These are phyloP conservation scores for Naematelia encephala DNA, from an alignment of 768 basidiomycete species.

Conservation along the genomic window DNA sequence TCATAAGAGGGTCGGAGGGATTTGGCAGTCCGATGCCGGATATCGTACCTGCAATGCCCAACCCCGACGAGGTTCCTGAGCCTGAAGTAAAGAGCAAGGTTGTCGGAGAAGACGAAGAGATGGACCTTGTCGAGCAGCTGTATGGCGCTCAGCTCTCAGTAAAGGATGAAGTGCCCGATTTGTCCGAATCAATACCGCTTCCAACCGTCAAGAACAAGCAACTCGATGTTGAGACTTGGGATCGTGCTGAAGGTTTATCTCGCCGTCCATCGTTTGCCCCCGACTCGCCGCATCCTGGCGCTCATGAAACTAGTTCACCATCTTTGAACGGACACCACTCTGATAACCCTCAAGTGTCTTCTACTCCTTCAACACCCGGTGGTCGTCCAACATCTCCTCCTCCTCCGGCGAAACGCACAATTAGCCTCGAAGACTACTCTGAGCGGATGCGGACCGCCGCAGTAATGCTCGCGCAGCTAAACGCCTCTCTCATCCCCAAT, in stretches of 20 bases:
- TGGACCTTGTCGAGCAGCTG: slow-evolving; percentile 94
- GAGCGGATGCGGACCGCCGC: slow-evolving; percentile 98
- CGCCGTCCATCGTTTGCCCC: slow-evolving; percentile 9
- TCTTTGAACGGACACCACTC: neutral
- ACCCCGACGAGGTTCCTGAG: slow-evolving; percentile 4
- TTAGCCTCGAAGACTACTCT: slow-evolving; percentile 95
- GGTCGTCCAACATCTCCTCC: neutral
- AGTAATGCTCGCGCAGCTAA: slow-evolving; percentile 95
- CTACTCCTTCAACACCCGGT: slow-evolving; percentile 7
- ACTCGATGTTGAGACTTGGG: slow-evolving; percentile 79
- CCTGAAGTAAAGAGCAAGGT: neutral
- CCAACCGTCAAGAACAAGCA: slow-evolving; percentile 82
- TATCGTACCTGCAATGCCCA: slow-evolving; percentile 8
- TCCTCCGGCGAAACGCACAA: slow-evolving; percentile 43
- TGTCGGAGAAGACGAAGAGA: slow-evolving; percentile 66
- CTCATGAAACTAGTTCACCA: neutral
- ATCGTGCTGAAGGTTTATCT: slow-evolving; percentile 20
- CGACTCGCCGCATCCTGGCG: neutral
- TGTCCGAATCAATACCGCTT: slow-evolving; percentile 79
- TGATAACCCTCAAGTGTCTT: neutral
- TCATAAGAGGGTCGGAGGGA: slow-evolving; percentile 17
- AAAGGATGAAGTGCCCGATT: slow-evolving; percentile 65
- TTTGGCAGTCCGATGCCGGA: slow-evolving; percentile 37
- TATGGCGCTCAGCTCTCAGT: slow-evolving; percentile 77
- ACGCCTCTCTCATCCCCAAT: slow-evolving; percentile 56